These are phyloP conservation scores for Phaffia tasmanica DNA, from an alignment of 768 basidiomycete genomes.

Conservation along the genomic window DNA sequence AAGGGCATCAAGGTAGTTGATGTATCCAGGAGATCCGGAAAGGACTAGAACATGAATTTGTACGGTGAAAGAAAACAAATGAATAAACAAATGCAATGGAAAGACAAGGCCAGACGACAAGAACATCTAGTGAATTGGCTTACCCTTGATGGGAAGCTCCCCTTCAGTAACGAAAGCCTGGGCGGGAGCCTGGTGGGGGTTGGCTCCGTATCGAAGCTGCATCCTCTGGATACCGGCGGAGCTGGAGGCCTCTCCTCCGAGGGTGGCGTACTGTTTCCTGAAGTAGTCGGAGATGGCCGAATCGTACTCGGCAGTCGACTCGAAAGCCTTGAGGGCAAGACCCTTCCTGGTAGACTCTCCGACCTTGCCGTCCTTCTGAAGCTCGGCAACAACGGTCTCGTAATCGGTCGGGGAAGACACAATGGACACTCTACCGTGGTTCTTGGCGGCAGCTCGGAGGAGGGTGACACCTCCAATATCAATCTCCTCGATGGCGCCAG, in stretches of 20 bases:
- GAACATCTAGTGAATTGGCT: conserved; percentile 14
- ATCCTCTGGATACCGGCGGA: conserved; percentile 62
- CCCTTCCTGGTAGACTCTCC: conserved; percentile 59
- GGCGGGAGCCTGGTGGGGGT: conserved; percentile 97
- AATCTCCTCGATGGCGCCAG: conserved; percentile 90
- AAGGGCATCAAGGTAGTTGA: conserved; percentile 93
- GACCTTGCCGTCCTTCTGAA: conserved; percentile 63
- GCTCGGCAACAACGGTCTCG: conserved; percentile 62
- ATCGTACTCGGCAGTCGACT: conserved; percentile 90
- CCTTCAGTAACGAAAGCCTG: conserved; percentile 87
- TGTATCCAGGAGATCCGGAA: conserved; percentile 91
- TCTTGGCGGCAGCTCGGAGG: conserved; percentile 94
- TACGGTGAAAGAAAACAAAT: background rate
- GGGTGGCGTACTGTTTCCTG: conserved; percentile 83
- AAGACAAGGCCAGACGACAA: conserved; percentile 13
- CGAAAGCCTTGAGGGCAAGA: conserved; percentile 91
- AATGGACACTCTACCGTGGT: conserved; percentile 83
- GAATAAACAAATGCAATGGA: background rate
- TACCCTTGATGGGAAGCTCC: conserved; percentile 86
- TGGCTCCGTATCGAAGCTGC: conserved; percentile 84
- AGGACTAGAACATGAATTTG: conserved; percentile 48
- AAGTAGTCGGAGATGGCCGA: conserved; percentile 94
- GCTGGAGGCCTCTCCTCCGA: conserved; percentile 54
- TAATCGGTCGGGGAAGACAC: conserved; percentile 56
- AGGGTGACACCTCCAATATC: conserved; percentile 98